These are phyloP conservation scores for Coccomyxa subellipsoidea DNA, from an alignment of 163 green algal species.

Conservation along the genomic window DNA sequence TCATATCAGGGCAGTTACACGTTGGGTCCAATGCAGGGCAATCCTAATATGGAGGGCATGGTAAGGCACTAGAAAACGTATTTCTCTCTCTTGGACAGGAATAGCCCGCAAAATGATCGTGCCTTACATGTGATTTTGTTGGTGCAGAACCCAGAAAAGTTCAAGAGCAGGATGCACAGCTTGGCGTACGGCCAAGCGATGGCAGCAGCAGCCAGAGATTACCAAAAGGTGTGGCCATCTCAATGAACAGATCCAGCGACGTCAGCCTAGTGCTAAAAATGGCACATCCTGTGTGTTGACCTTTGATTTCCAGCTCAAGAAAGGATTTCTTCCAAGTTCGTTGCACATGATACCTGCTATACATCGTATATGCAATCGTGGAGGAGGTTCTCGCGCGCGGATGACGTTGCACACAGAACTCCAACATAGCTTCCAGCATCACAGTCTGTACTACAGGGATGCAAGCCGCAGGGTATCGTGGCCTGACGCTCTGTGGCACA, in stretches of 20 bases:
- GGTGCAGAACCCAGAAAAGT: constrained; percentile 40
- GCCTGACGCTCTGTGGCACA: not conserved
- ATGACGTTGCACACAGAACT: no score
- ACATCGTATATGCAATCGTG: no score
- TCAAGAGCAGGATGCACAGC: constrained; percentile 63
- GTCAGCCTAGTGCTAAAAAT: no score
- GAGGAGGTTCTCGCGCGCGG: no score
- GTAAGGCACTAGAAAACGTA: not conserved
- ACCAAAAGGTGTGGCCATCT: constrained; percentile 63
- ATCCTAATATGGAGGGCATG: constrained; percentile 12
- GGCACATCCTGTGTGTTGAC: not conserved
- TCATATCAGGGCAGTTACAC: not conserved
- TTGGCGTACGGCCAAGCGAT: constrained; percentile 76
- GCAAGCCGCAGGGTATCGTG: not conserved
- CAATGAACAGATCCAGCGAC: no score
- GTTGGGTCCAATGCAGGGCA: not conserved
- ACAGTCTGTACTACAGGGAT: not conserved
- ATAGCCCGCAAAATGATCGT: not conserved
- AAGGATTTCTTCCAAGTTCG: no score
- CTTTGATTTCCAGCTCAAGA: no score
- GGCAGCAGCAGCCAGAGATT: constrained; percentile 80
- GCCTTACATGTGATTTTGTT: not conserved
- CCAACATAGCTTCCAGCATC: not conserved
- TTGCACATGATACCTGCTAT: no score
- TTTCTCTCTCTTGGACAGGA: no score